Base-by-base conservation (phyloP, 768 basidiomycete species). In the Scleroderma citrinum region DNA sequence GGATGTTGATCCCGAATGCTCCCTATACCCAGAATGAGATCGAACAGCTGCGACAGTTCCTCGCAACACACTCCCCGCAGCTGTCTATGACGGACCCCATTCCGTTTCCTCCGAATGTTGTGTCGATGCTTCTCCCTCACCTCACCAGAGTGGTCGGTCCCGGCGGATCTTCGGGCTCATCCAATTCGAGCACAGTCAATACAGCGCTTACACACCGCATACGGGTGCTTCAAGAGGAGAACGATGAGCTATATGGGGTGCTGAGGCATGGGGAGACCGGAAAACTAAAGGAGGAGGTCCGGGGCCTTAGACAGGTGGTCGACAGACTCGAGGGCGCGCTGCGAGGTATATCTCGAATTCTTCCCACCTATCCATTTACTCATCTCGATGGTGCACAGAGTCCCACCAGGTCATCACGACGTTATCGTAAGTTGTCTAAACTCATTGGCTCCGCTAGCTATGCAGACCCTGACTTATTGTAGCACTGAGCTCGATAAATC, bases 161-260 rank as follows among this genome's bases (percentile, higher is more conserved):
- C 23, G 56, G 63, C 57, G 54, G 56, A 41, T 50, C 63, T 50
- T 53, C 60, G 43, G 54, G 67, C 29, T 65, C 69, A 20, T 73
- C 72, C 21, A 52, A 56, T 44, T 70, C 75, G 11, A 77, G 73
- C 54, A 85, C 84, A 1, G 83, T 87, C 29, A 69, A 78, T 34
- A 73, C 81, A n/a, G 89, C 89, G 0, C 74, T 92, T 49, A 85
- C 80, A 0, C 88, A 91, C 59, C 75, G 87, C 41, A 77, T 80
- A 23, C 79, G 80, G 42, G 65, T 83, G 16, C 70, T 92, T 10
- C 90, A 92, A 62, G 85, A 90, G 48, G 90, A 92, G 65, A 92
- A 92, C 51, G 88, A 92, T 56, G 90, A 92, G 54, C 65, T 92
- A 16, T 92, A 92, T 62, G 78, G 82, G 43, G 68, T 92, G 10